Conservation (phyloP, 2,329 filamentous ascomycete genomes). For the Beauveria sp. region DNA sequence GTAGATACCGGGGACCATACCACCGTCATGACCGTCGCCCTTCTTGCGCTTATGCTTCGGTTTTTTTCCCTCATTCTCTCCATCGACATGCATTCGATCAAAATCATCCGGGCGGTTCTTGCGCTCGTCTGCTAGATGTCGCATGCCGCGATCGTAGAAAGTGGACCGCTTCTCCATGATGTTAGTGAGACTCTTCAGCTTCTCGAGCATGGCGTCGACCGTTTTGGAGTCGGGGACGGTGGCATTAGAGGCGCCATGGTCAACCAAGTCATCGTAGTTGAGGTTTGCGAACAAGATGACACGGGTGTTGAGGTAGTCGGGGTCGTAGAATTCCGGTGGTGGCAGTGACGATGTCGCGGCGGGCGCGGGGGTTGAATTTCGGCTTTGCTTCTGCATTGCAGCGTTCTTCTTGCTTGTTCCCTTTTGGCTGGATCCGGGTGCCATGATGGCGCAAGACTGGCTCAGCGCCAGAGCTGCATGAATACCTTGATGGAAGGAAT, state of each 20-base stretch:
- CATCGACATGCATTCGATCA: conserved; percentile 39
- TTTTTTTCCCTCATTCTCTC: conserved; percentile 46
- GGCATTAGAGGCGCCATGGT: conserved; percentile 49
- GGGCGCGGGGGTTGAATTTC: conserved; percentile 69
- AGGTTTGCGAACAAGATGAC: conserved; percentile 52
- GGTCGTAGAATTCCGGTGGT: conserved; percentile 47
- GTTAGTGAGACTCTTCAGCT: conserved; percentile 56
- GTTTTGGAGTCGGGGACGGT: conserved; percentile 56
- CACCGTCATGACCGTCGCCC: conserved; percentile 30
- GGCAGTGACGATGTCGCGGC: conserved; percentile 40
- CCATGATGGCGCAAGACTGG: conserved; percentile 34
- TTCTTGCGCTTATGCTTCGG: conserved; percentile 74
- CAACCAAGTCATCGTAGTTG: conserved; percentile 63
- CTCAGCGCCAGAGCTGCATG: conserved; percentile 11
- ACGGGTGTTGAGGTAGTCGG: conserved; percentile 60
- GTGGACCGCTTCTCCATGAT: conserved; percentile 60
- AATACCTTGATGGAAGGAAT: conserved; percentile 5
- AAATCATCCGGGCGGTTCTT: conserved; percentile 54
- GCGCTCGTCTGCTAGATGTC: conserved; percentile 57
- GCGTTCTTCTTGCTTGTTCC: conserved; percentile 58
- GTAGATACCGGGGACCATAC: neutral
- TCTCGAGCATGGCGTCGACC: conserved; percentile 55
- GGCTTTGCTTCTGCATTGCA: conserved; percentile 60
- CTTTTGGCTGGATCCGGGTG: conserved; percentile 51
- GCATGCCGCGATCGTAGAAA: conserved; percentile 66